These are phyloP conservation scores for Eucalyptus guilfoylei DNA, from an alignment of 345 rosid species.

Conservation along the genomic window DNA sequence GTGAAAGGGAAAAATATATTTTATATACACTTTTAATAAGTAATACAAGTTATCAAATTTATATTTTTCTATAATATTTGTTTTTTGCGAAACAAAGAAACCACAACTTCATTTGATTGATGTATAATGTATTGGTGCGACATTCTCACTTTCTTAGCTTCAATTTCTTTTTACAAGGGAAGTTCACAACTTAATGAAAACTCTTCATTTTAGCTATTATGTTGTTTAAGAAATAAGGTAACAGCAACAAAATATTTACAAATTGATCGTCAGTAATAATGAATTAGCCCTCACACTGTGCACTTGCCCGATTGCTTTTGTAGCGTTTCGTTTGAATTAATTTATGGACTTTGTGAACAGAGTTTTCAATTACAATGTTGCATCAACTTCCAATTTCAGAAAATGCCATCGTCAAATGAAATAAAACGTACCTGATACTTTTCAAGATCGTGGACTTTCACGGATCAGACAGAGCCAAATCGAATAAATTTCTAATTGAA, in stretches of 20 bases:
- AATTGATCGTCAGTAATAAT: not conserved
- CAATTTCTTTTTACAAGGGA: not conserved
- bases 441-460: not conserved
- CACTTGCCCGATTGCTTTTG: not conserved
- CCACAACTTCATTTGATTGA: not conserved
- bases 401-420: not conserved
- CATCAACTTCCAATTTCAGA: not conserved
- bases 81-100: not conserved
- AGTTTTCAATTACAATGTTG: not conserved
- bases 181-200: not conserved
- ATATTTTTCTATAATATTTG: not conserved
- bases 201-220: not conserved
- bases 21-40: not conserved
- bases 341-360: not conserved
- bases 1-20: not conserved
- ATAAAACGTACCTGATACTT: accelerated
- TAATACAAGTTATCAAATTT: not conserved
- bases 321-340: not conserved
- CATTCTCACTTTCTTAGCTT: not conserved
- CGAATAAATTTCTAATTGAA: not conserved
- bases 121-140: not conserved
- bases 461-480: not conserved
- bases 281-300: not conserved
- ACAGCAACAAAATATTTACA: not conserved
- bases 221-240: not conserved